Base-by-base conservation (phyloP, 768 basidiomycete species). In the Collybia nuda region DNA sequence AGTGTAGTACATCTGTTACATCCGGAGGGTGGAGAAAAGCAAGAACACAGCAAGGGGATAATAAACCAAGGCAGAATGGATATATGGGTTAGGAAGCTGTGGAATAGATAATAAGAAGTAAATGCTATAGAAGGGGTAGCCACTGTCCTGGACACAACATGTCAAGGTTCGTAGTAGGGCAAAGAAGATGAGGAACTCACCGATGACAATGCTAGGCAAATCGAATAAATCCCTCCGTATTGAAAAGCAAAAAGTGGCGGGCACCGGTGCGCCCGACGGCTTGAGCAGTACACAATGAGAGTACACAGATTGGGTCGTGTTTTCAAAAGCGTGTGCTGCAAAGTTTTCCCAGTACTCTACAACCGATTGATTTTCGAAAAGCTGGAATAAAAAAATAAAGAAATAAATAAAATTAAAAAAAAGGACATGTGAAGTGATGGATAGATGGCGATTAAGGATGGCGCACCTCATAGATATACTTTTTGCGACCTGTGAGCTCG, bases 311-410 rank as follows among this genome's bases (percentile, higher is more conserved):
- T 93, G 93, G 32, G 93, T 92, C 45, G 94, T 93, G 69, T 94
- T 97, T 67, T 99, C 96, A 61, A 99, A 99, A 6, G 97, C 96
- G 68, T 98, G 93, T 44, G 87, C 84, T 22, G 93, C 92, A 66
- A 98, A 98, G 67, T 90, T 93, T 69, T 98, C 97, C 88, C 90
- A 94, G 66, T 93, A 94, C 65, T 93, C 90, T 45, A 97, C 95
- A 45, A 86, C 91, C 44, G 93, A 95, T 67, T 93, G 89, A 66
- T 94, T 92, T 72, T 97, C 93, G 65, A 98, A 95, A 46, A 98
- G 74, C 90, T 95, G 47, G 51, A n/a, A 56, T 44, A 48, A 56
- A n/a, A n/a, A n/a, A n/a, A n/a, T n/a, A n/a, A n/a, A n/a, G n/a
- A n/a, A n/a, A n/a, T n/a, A n/a, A n/a, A n/a, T n/a, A n/a, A n/a